phyloP scores from a whole-genome alignment of 441 rosid genomes.

The Populus hybrid region DNA sequence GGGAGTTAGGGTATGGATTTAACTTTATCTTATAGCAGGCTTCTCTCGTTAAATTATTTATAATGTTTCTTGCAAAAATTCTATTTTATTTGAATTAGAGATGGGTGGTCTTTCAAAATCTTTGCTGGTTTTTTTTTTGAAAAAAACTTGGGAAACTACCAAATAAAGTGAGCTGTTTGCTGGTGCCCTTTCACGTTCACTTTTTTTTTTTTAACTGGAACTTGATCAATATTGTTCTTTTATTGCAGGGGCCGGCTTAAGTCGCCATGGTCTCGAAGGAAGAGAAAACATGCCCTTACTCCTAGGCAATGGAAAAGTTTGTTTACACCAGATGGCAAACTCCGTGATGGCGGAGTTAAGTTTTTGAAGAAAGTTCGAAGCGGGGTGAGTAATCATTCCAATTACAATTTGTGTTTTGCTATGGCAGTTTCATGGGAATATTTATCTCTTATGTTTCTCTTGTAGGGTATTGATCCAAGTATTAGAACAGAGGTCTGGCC shows the following conservation, averaged over 20 bases:
- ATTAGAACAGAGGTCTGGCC: slow-evolving; percentile 93
- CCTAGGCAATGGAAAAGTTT: slow-evolving; percentile 78
- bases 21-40: background rate
- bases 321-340: slow-evolving; percentile 72
- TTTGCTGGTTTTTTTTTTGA: no score
- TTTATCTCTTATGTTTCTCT: slow-evolving; percentile 20
- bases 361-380: slow-evolving; percentile 84
- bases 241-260: slow-evolving; percentile 56
- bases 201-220: background rate
- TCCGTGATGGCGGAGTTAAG: slow-evolving; percentile 75
- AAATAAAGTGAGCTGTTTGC: background rate
- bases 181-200: background rate
- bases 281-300: slow-evolving; percentile 67
- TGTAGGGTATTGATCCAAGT: slow-evolving; percentile 87
- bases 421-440: background rate
- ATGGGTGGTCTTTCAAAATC: background rate
- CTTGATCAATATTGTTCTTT: background rate
- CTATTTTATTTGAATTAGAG: background rate
- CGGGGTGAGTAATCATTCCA: slow-evolving; percentile 54
- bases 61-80: background rate
- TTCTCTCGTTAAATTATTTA: background rate
- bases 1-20: background rate
- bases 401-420: slow-evolving; percentile 10
- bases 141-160: background rate
- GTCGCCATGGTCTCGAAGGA: slow-evolving; percentile 91